A percentile compares a stretch with the other conserved stretches of the same genome.
These are phyloP conservation scores for Kwoniella sp. DNA, from an alignment of 768 basidiomycete species.

Conservation along the genomic window DNA sequence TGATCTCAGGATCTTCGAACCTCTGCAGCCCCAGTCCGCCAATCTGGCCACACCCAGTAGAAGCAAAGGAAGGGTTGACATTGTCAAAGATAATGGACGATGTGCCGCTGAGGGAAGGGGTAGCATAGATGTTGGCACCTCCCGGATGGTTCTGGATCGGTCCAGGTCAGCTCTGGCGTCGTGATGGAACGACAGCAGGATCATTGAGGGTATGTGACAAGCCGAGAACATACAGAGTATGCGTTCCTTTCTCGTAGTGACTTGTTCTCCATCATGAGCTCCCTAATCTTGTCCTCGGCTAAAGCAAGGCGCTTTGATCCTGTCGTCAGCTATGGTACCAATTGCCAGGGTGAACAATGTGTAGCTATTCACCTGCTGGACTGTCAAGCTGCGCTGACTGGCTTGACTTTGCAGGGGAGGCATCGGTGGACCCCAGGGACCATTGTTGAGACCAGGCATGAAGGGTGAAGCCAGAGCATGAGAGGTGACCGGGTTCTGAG, in stretches of 20 bases:
- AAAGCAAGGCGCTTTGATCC: conserved; percentile 23
- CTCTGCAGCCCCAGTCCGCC: conserved; percentile 12
- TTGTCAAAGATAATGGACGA: conserved; percentile 24
- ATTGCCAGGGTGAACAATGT: no score
- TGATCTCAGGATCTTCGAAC: conserved; percentile 23
- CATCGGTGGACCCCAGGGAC: conserved; percentile 38
- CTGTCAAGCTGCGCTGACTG: conserved; percentile 11
- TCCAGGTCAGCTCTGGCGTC: background rate
- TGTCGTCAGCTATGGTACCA: conserved; percentile 3
- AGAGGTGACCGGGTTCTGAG: conserved; percentile 24
- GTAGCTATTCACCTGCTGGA: conserved; percentile 33
- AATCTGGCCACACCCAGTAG: conserved; percentile 12
- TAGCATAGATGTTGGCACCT: conserved; percentile 1
- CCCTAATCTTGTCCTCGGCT: conserved; percentile 29
- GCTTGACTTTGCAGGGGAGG: background rate
- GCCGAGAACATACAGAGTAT: conserved; percentile 3
- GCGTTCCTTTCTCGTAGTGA: conserved; percentile 23
- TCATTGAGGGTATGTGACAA: background rate
- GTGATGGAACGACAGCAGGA: background rate
- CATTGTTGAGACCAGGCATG: conserved; percentile 28
- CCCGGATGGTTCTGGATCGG: background rate
- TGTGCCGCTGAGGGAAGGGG: background rate
- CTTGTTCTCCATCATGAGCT: conserved; percentile 38
- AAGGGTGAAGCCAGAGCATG: conserved; percentile 39
- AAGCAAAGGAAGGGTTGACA: conserved; percentile 8